phyloP scores from a whole-genome alignment of 306 rosid genomes.

The Macrotyloma uniflorum region DNA sequence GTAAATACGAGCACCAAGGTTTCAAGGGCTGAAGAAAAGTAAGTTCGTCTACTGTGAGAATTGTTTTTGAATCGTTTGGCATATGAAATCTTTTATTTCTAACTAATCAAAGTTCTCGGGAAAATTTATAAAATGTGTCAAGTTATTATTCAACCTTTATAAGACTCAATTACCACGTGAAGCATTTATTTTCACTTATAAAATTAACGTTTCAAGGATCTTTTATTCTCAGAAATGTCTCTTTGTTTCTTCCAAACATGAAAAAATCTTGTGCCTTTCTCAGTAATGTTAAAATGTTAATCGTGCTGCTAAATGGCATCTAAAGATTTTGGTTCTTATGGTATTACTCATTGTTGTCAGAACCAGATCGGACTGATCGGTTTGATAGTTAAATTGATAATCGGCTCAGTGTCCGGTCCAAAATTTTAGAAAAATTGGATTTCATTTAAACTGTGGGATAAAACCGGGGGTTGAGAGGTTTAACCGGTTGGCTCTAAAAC shows the following conservation, averaged over 20 bases:
- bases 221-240: not conserved
- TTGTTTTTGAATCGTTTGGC: not conserved
- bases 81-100: not conserved
- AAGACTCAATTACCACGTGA: not conserved
- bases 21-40: conserved; percentile 79
- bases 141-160: not conserved
- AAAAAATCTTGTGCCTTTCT: not conserved
- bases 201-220: not conserved
- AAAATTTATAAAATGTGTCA: not conserved
- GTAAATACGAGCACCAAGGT: conserved; percentile 77
- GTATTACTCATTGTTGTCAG: too few relatives aligned
- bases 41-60: conserved; percentile 36
- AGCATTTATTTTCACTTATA: not conserved
- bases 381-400: too few relatives aligned
- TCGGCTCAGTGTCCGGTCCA: too few relatives aligned
- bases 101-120: not conserved
- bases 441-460: too few relatives aligned
- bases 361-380: too few relatives aligned
- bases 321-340: not conserved
- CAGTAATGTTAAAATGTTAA: not conserved
- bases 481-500: too few relatives aligned
- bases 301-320: not conserved
- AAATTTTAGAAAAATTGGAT: too few relatives aligned
- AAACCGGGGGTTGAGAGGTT: too few relatives aligned
- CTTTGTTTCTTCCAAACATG: not conserved